Base-by-base conservation (phyloP, 2,329 filamentous ascomycete genomes). In the Bipolaris bicolor region DNA sequence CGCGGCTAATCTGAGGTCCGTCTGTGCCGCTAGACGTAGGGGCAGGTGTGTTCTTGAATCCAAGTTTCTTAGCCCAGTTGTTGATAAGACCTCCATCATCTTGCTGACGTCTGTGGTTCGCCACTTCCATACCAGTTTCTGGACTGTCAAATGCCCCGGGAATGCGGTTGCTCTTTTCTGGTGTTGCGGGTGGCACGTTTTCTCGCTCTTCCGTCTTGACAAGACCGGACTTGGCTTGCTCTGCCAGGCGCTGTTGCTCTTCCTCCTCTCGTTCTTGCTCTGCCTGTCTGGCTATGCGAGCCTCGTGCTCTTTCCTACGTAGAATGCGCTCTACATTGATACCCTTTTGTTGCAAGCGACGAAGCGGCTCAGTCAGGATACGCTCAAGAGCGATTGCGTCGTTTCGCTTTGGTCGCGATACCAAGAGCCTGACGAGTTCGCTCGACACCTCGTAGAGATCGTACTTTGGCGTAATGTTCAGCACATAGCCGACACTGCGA, bases 321-420 rank as follows among this genome's bases (percentile, higher is more conserved):
- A 99, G 82, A 61, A 99, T 98, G 48, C 95, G 89, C 70, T 97
- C 92, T 37, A 99, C 95, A 65, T 99, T 98, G 81, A 97, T 98
- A 1, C 95, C 95, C 62, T 95, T 91, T 58, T 88, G 87, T 67
- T 91, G 88, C 39, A 99, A 80, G 49, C 93, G 88, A 45, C 90
- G 85, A 22, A 99, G 82, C 66, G 94, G 91, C 7, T 95, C 88
- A 56, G 90, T 94, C 36, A 99, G 80, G 61, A 99, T 89, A 51
- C 92, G 93, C 77, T 98, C 95, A 54, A 99, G 87, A 52, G 95
- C 94, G 54, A 97, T 84, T 52, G 91, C 92, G 2, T 94, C 92
- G 63, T 91, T 94, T 68, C 96, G 90, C 65, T 91, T 93, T 7
- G 94, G 92, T 20, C 92, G 86, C 50, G 86, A 86, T 46, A 99